Evolutionary conservation across 2,329 filamentous ascomycete genomes (phyloP).

Genomic region (Arachnopeziza araneosa): DNA sequence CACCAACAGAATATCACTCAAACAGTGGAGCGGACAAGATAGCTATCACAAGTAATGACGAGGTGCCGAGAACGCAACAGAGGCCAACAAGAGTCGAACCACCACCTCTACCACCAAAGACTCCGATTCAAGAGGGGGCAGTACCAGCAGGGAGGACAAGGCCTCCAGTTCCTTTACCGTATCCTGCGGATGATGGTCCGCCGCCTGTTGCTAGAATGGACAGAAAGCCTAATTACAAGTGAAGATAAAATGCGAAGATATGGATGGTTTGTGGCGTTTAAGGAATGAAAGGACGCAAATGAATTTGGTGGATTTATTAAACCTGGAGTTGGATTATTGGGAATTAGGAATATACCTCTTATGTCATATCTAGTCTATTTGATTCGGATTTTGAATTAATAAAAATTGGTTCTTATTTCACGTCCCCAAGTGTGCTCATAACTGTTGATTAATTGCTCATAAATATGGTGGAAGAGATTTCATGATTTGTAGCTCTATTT

Average conservation of each 20-base stretch:
- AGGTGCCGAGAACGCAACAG: constrained; percentile 41
- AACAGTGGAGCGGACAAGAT: constrained; percentile 63
- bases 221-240: constrained; percentile 58
- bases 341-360: neutral
- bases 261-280: neutral
- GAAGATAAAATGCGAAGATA: neutral
- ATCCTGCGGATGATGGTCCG: constrained; percentile 73
- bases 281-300: neutral
- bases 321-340: neutral
- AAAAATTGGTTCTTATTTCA: neutral
- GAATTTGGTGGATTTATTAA: neutral
- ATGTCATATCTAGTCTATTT: neutral
- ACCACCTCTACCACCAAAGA: constrained; percentile 73
- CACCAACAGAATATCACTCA: constrained; percentile 52
- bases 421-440: too few species aligned
- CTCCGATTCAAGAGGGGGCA: constrained; percentile 54
- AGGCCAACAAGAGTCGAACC: constrained; percentile 41
- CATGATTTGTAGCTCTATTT: too few species aligned
- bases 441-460: too few species aligned
- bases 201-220: constrained; percentile 83
- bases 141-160: constrained; percentile 18
- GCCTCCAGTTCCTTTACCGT: constrained; percentile 44
- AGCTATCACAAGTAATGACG: constrained; percentile 54
- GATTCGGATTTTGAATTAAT: neutral
- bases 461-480: too few species aligned